These are phyloP conservation scores for Lathyrus aphaca DNA, from an alignment of 306 rosid species.

Conservation along the genomic window DNA sequence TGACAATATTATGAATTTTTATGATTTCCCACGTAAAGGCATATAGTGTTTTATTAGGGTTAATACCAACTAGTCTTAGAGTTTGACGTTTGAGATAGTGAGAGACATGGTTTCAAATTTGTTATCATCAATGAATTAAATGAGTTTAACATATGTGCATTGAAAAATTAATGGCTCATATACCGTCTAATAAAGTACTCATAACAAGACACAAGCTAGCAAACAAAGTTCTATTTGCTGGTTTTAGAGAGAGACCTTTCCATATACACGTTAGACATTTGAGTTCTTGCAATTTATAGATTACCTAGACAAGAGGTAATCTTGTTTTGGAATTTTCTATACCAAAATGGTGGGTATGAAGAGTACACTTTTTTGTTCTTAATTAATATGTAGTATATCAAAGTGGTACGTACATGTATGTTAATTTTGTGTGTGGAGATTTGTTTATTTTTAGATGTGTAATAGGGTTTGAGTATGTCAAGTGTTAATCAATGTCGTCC, in stretches of 20 bases:
- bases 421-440: background rate
- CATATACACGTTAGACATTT: background rate
- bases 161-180: conserved; percentile 32
- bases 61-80: conserved; percentile 10
- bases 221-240: conserved; percentile 30
- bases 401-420: background rate
- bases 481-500: conserved; percentile 24
- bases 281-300: conserved; percentile 38
- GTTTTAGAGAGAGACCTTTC: conserved; percentile 38
- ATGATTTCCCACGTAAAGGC: conserved; percentile 1
- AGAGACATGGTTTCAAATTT: conserved; percentile 22
- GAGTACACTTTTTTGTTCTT: conserved; percentile 3
- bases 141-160: conserved; percentile 31
- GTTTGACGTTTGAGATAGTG: conserved; percentile 4
- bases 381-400: background rate
- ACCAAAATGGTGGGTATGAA: background rate
- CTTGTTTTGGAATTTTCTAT: conserved; percentile 44
- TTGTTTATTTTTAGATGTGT: conserved; percentile 1
- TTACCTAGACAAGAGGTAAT: conserved; percentile 45
- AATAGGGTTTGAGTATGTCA: conserved; percentile 1
- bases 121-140: conserved; percentile 31
- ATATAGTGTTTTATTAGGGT: background rate
- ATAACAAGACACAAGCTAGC: conserved; percentile 21
- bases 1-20: background rate
- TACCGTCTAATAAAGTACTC: conserved; percentile 46